Evolutionary conservation across 768 basidiomycete genomes (phyloP), one percentile per base, ranked within the genome.

Genomic region (Boletus sp.): DNA sequence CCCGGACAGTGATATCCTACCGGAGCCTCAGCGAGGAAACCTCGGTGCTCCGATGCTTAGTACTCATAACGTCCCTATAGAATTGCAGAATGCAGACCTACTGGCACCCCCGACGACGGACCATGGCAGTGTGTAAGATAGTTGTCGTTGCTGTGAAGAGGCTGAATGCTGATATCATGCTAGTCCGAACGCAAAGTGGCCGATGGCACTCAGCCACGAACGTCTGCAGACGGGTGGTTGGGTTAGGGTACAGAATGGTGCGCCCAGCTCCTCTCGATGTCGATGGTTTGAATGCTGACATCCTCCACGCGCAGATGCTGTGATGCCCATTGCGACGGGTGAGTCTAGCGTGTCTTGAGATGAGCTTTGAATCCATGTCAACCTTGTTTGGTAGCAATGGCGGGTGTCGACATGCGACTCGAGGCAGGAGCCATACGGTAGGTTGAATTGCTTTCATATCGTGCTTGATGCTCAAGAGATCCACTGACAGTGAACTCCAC

Each of bases 21-120:
- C 76, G 1, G 57, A 77, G 56, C 74, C 80, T 7, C 66, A 75
- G 33, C 77, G 82, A 33, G 76, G 72, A 17, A 30, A 60, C 0
- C 68, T 78, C 3, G 83, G 83, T 3, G 75, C 74, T 1, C 54
- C 61, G 9, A 71, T 85, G 49, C 61, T 86, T 6, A 83, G 82
- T 2, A 83, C 82, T 1, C 74, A 82, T 30, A 83, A 87, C 60
- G 40, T 77, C 5, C 76, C 76, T 17, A 14, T 85, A 14, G 80
- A 80, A 47, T 61, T 75, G 32, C 75, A 85, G 66, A 84, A 85
- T 53, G 73, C 82, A 9, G 85, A 86, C 51, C 40, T 74, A 5
- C 53, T 86, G 0, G 80, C 80, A 7, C 81, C 83, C 17, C 85
- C 86, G 1, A 76, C 74, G 9, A 85, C 86, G 1, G 85, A 88